Percentiles rank a stretch among this genome's conserved stretches.
Conservation (phyloP, 2,329 filamentous ascomycete species). For the Pseudocercospora vitis region DNA sequence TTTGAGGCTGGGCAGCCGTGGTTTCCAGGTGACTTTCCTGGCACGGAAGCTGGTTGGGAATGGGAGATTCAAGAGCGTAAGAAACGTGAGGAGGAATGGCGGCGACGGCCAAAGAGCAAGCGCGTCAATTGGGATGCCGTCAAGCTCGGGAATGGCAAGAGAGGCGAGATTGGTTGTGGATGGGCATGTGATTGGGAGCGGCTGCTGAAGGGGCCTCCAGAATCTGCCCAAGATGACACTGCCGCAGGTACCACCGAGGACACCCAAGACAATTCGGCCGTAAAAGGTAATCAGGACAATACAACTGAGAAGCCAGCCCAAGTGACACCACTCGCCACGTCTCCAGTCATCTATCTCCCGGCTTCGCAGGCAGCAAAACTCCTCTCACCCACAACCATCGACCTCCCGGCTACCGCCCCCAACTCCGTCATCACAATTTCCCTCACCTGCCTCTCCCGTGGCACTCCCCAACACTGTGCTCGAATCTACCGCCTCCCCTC, state of each 20-base stretch:
- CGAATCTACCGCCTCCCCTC: constrained; percentile 84
- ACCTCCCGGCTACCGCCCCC: constrained; percentile 31
- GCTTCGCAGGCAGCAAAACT: background rate
- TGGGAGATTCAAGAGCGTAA: constrained; percentile 72
- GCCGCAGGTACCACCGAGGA: background rate
- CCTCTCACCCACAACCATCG: background rate
- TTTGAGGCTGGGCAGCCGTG: constrained; percentile 78
- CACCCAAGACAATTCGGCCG: background rate
- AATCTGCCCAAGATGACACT: background rate
- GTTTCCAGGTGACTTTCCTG: constrained; percentile 84
- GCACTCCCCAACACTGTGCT: constrained; percentile 69
- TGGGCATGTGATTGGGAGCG: constrained; percentile 82
- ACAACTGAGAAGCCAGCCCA: background rate
- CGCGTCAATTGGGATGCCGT: constrained; percentile 72
- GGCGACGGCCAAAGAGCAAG: constrained; percentile 77
- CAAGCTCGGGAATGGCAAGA: constrained; percentile 69
- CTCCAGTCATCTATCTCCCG: constrained; percentile 10
- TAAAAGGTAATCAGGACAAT: background rate
- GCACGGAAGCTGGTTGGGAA: constrained; percentile 71
- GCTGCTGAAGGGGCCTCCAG: constrained; percentile 49
- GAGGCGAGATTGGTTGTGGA: constrained; percentile 79
- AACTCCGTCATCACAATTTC: constrained; percentile 59
- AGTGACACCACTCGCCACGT: background rate
- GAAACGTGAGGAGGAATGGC: constrained; percentile 66
- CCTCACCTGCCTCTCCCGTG: constrained; percentile 67